These are phyloP conservation scores for Backusella mclennaniae DNA, from an alignment of 192 early-diverging fungal genomes.

Conservation along the genomic window DNA sequence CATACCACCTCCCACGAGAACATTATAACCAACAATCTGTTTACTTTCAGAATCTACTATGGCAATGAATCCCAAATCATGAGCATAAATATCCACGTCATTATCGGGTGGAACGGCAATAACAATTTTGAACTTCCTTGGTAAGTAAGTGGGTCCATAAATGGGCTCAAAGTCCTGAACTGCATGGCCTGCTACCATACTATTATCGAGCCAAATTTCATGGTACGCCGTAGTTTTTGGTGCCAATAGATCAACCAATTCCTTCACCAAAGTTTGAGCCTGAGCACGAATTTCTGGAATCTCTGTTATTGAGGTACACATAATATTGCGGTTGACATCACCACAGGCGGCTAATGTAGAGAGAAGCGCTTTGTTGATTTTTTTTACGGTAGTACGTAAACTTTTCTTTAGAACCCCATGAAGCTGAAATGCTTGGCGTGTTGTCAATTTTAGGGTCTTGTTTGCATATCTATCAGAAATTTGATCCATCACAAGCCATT, in stretches of 20 bases:
- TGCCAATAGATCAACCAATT: conserved; percentile 73
- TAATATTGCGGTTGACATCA: conserved; percentile 96
- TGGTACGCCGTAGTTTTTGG: conserved; percentile 90
- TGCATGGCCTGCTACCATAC: conserved; percentile 76
- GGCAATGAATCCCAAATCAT: conserved; percentile 92
- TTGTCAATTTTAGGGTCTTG: conserved; percentile 90
- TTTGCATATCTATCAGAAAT: conserved; percentile 83
- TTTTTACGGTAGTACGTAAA: conserved; percentile 82
- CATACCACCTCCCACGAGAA: conserved; percentile 95
- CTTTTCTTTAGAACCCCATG: conserved; percentile 93
- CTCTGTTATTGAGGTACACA: conserved; percentile 83
- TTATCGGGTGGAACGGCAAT: conserved; percentile 94
- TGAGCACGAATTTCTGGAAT: conserved; percentile 76
- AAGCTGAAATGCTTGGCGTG: conserved; percentile 95
- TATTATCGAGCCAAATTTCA: conserved; percentile 96
- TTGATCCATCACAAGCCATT: conserved; percentile 91
- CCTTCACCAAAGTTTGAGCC: conserved; percentile 64
- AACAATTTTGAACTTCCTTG: conserved; percentile 93
- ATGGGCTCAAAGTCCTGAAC: conserved; percentile 86
- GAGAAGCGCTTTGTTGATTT: conserved; percentile 86
- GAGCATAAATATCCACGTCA: conserved; percentile 94
- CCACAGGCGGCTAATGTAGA: conserved; percentile 95
- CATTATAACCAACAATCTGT: conserved; percentile 84
- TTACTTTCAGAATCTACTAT: conserved; percentile 69
- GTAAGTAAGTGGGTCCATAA: conserved; percentile 90